phyloP scores from a whole-genome alignment of 179 eudicot species.

The Spergularia azorica region DNA sequence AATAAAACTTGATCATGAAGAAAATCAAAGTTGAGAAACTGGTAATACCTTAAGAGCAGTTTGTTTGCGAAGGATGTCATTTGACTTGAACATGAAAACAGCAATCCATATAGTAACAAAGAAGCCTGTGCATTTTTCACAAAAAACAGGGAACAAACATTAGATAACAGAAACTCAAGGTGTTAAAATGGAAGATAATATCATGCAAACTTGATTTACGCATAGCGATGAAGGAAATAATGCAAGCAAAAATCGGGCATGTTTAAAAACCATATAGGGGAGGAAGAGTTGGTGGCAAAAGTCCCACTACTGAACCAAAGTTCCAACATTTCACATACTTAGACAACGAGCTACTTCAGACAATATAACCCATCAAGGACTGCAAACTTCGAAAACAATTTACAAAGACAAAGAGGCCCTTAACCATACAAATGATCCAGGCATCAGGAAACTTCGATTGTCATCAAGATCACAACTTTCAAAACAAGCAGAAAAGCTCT shows the following conservation, averaged over 20 bases:
- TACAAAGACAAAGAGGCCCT: neutral
- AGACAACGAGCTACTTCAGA: neutral
- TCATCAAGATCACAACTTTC: neutral
- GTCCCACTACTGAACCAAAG: neutral
- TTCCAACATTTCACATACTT: neutral
- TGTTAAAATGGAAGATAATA: neutral
- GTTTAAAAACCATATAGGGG: neutral
- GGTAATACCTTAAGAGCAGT: constrained; percentile 83
- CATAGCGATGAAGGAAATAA: neutral
- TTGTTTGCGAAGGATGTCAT: constrained; percentile 82
- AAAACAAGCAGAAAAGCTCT: neutral
- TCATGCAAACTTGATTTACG: neutral
- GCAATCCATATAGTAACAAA: constrained; percentile 86
- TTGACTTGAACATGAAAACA: constrained; percentile 87
- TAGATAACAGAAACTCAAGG: constrained; percentile 7
- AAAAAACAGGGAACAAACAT: neutral
- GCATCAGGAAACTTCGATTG: neutral
- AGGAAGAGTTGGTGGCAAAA: neutral
- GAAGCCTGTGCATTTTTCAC: constrained; percentile 52
- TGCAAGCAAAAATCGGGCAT: neutral
- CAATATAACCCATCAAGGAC: neutral
- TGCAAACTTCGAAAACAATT: neutral
- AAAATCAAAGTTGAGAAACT: neutral
- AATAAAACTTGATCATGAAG: neutral
- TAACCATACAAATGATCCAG: neutral